Conservation (phyloP, 2,329 filamentous ascomycete species). For the Colletotrichum magnum region DNA sequence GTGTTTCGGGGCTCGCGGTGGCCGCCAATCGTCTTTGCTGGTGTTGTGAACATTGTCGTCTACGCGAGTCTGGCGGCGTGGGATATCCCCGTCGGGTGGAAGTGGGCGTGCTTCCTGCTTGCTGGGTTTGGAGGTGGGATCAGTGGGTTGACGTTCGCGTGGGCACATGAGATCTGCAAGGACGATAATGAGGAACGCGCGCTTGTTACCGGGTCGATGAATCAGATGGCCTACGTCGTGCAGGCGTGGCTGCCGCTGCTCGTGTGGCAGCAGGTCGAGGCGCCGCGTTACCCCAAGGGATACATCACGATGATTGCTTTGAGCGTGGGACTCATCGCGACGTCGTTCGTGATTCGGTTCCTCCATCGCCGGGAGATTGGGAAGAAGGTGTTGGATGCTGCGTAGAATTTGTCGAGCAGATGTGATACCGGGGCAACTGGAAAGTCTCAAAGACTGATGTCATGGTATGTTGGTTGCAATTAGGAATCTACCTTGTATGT, state of each 20-base stretch:
- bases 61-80: slow-evolving; percentile 58
- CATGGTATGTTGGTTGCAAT: too few species aligned
- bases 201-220: slow-evolving; percentile 76
- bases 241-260: slow-evolving; percentile 79
- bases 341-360: slow-evolving; percentile 61
- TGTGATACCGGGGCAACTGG: too few species aligned
- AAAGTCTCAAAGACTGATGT: too few species aligned
- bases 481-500: too few species aligned
- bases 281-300: slow-evolving; percentile 72
- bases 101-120: slow-evolving; percentile 73
- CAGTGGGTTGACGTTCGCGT: slow-evolving; percentile 61
- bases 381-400: not conserved
- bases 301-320: slow-evolving; percentile 69
- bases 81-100: slow-evolving; percentile 66
- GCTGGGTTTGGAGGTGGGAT: slow-evolving; percentile 65
- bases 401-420: not conserved
- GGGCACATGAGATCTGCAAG: slow-evolving; percentile 65
- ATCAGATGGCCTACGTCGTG: slow-evolving; percentile 78
- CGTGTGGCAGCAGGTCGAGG: slow-evolving; percentile 76
- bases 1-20: slow-evolving; percentile 72
- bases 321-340: slow-evolving; percentile 63
- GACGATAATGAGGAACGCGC: slow-evolving; percentile 75
- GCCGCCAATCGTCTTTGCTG: slow-evolving; percentile 73
- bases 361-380: slow-evolving; percentile 60
- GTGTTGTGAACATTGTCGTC: slow-evolving; percentile 58